phyloP scores from a whole-genome alignment of 2,329 filamentous ascomycete genomes.

The Trichoderma koningiopsis region DNA sequence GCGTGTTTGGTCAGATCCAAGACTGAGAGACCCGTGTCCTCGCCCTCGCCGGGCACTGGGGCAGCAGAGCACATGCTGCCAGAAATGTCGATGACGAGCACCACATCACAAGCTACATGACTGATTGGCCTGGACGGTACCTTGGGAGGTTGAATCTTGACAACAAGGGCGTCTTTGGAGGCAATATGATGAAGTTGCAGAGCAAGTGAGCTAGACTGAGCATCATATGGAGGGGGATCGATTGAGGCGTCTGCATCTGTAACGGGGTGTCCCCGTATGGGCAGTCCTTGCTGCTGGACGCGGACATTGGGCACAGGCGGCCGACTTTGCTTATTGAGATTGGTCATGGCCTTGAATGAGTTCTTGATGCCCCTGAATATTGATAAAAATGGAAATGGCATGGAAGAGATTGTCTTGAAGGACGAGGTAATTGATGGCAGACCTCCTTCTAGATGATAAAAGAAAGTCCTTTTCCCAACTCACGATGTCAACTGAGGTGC shows the following conservation, averaged over 20 bases:
- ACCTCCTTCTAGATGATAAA: neutral
- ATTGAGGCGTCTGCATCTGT: neutral
- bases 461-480: neutral
- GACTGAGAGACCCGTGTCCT: slow-evolving; percentile 55
- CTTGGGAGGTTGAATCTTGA: slow-evolving; percentile 50
- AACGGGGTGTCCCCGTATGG: neutral
- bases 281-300: neutral
- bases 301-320: neutral
- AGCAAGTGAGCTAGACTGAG: neutral
- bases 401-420: neutral
- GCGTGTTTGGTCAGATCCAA: slow-evolving; percentile 64
- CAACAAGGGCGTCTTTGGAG: slow-evolving; percentile 44
- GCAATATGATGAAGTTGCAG: slow-evolving; percentile 46
- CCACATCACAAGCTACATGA: slow-evolving; percentile 60
- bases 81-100: slow-evolving; percentile 64
- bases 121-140: slow-evolving; percentile 35
- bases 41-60: slow-evolving; percentile 49
- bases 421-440: neutral
- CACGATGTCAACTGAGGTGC: neutral
- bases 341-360: neutral
- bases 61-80: slow-evolving; percentile 56
- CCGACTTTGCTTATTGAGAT: neutral
- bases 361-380: neutral
- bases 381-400: neutral
- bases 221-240: neutral